A percentile compares a stretch with the other conserved stretches of the same genome.
phyloP scores from a whole-genome alignment of 768 basidiomycete species.

The Stropharia rugosoannulata region DNA sequence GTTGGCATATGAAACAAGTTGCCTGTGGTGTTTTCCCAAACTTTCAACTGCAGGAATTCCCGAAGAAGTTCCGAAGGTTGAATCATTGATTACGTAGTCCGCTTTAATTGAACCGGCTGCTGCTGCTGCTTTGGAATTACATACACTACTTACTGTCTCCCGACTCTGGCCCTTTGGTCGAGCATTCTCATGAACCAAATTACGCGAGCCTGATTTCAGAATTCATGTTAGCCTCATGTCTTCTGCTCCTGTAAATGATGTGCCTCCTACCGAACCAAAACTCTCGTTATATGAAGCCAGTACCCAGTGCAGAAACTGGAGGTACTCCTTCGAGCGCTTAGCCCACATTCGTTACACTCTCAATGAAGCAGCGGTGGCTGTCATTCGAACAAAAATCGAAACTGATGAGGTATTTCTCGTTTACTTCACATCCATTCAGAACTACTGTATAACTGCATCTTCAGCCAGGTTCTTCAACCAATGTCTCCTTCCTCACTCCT shows the following conservation, averaged over 20 bases:
- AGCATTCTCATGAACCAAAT: constrained; percentile 1
- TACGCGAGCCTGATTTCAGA: neutral
- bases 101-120: neutral
- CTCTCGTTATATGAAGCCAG: constrained; percentile 69
- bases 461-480: constrained; percentile 71
- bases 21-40: too few relatives aligned
- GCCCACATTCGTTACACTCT: constrained; percentile 57
- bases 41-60: too few relatives aligned
- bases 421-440: constrained; percentile 4
- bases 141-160: too few relatives aligned
- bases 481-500: constrained; percentile 72
- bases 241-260: constrained; percentile 1
- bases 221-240: constrained; percentile 4
- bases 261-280: constrained; percentile 20
- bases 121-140: neutral
- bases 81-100: too few relatives aligned
- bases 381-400: constrained; percentile 77
- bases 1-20: too few relatives aligned
- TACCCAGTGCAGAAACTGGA: constrained; percentile 86
- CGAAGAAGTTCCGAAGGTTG: too few relatives aligned
- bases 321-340: constrained; percentile 75
- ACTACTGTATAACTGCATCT: constrained; percentile 15
- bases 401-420: constrained; percentile 61
- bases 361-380: constrained; percentile 74
- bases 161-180: neutral